Evolutionary conservation across 2,329 filamentous ascomycete genomes (phyloP).

Genomic region (Boeremia lycopersici): DNA sequence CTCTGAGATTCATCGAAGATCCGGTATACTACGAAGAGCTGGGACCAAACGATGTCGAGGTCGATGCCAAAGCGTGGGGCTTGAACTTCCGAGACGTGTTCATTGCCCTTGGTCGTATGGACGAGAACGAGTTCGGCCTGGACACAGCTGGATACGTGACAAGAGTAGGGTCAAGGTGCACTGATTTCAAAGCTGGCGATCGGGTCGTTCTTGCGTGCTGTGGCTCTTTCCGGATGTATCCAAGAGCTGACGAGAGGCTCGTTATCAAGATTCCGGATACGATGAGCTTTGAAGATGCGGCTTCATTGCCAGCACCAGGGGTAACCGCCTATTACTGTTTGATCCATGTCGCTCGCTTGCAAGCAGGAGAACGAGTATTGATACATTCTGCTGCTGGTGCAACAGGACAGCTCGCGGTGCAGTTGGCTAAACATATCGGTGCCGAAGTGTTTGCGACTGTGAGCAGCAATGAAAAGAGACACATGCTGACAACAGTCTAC

Average conservation of each 20-base stretch:
- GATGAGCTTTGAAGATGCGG: conserved; percentile 23
- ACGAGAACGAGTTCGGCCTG: too few species aligned
- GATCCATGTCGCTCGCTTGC: conserved; percentile 18
- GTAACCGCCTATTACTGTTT: conserved; percentile 25
- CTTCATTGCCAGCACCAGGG: conserved; percentile 24
- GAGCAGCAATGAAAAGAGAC: neutral
- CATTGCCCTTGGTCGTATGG: too few species aligned
- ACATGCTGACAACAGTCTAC: conserved; percentile 9
- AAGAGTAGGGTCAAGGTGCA: neutral
- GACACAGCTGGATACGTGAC: too few species aligned
- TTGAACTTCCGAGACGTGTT: too few species aligned
- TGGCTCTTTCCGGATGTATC: neutral
- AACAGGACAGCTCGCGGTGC: conserved; percentile 16
- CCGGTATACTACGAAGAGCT: too few species aligned
- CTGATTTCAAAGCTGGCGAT: conserved; percentile 12
- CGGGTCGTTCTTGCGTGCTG: neutral
- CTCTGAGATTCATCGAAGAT: too few species aligned
- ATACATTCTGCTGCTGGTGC: conserved; percentile 34
- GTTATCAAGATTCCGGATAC: conserved; percentile 10
- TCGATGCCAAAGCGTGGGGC: too few species aligned
- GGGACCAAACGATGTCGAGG: too few species aligned
- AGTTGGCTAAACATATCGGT: neutral
- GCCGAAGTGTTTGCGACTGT: conserved; percentile 3
- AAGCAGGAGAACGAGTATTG: conserved; percentile 28
- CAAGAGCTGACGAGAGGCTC: neutral